phyloP scores from a whole-genome alignment of 106 monocot genomes.

The Platanthera zijinensis region DNA sequence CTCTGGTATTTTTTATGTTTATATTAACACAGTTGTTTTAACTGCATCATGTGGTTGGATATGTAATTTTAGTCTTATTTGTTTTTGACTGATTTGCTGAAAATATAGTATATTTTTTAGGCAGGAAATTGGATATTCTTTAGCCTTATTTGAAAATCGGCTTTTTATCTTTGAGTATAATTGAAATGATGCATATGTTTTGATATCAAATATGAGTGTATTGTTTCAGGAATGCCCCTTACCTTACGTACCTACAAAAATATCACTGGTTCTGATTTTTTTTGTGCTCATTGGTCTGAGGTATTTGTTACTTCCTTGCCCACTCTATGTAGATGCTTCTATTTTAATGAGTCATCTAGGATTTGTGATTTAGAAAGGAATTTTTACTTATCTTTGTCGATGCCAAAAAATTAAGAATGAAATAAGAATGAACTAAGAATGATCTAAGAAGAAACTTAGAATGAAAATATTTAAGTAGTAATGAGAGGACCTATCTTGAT shows the following conservation, averaged over 20 bases:
- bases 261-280: conserved; percentile 69
- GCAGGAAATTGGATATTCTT: not conserved
- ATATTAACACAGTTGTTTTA: not conserved
- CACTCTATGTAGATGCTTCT: not conserved
- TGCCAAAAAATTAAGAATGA: no score
- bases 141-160: not conserved
- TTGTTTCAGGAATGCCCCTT: conserved; percentile 83
- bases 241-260: conserved; percentile 90
- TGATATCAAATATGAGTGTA: conserved; percentile 5
- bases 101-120: not conserved
- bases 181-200: not conserved
- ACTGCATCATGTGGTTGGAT: not conserved
- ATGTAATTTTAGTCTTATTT: not conserved
- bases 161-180: not conserved
- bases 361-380: not conserved
- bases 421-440: no score
- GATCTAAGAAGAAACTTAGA: no score
- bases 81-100: not conserved
- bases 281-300: conserved; percentile 69
- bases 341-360: not conserved
- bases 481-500: no score
- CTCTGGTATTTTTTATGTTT: not conserved
- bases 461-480: no score
- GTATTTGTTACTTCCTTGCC: conserved; percentile 22
- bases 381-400: not conserved